Base-by-base conservation (phyloP, 805 yeast genomes). In the Yamadazyma sp. region DNA sequence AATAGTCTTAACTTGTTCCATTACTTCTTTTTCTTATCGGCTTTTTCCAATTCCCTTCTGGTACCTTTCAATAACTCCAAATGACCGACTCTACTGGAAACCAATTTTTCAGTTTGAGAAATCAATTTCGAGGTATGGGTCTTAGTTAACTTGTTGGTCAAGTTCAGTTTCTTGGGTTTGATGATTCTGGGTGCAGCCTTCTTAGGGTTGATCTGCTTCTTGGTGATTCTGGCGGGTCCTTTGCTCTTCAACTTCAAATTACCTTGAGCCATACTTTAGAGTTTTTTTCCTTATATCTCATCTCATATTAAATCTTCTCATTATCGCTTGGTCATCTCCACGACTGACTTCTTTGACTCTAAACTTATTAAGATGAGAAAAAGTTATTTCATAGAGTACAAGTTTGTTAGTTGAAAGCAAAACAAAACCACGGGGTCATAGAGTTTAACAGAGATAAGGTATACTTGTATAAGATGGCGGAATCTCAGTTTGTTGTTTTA, bases 61-160 rank as follows among this genome's bases (percentile, higher is more conserved):
- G 93, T 80, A 11, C 98, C 98, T 59, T 86, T 88, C 45, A 91
- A 66, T 25, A 91, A 57, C 63, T 91, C 98, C 50, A 91, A 71
- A 59, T 91, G 98, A 17, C 98, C 98, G 6, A 91, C 97, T 56
- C 91, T 75, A 38, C 94, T 73, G 2, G 97, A 81, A 47, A 91
- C 78, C 38, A 87, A 70, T 62, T 78, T 87, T 62, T 91, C 98
- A 3, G 98, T 91, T 27, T 76, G 69, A 3, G 76, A 53, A 31
- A 62, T 69, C 55, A 67, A 76, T 47, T 69, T 75, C 3, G 76
- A 72, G 25, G 69, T 58, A 52, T 77, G 84, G 26, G 71, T 67
- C 56, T 80, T 82, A 33, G 72, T 65, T 39, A 83, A 62, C 47
- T 77, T 77, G 39, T 72, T 69, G 43, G 79, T 64, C 5, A 64